Evolutionary conservation across 805 yeast genomes (phyloP), one percentile per base, ranked within the genome.

Genomic region (Ascoidea asiatica): DNA sequence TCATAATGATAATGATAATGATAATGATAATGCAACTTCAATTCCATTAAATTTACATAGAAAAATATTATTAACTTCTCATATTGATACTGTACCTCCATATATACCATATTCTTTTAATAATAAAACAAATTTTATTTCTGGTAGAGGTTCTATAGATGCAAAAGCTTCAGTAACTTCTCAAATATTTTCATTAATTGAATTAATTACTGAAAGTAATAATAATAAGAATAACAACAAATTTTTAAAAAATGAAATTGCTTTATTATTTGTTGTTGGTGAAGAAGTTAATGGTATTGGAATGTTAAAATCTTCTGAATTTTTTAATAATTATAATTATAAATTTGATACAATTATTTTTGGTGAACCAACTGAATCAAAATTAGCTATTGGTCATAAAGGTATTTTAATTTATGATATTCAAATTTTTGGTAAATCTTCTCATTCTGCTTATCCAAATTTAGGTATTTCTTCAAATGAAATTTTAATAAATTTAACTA

Each of bases 301-400:
- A 13, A 80, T 80, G 84, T 52, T 42, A 22, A 46, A 54, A 15
- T 80, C 74, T 3, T 58, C 65, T 50, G 54, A 57, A 2, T 47
- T 57, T 3, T 56, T 73, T 21, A 63, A 67, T 19, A 66, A 65
- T 7, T 54, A 58, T 6, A 80, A 84, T 84, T 6, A 23, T 6
- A 6, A 23, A 11, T 23, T 23, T 23, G 73, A 73, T 8, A 52
- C 73, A 7, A 87, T 72, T 15, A 67, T 81, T 23, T 81, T 80
- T 60, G 88, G 88, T 11, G 89, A 81, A 56, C 89, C 89, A 8
- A 81, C 89, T 0, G 86, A 79, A 50, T 64, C 72, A 55, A 77
- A 75, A 52, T 63, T 81, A 19, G 85, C 82, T 13, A 72, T 72
- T 4, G 88, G 87, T 11, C 89, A 81, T 55, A 81, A 81, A 58